Evolutionary conservation across 148 eudicot species (phyloP).

Genomic region (Rhododendron griersonianum): DNA sequence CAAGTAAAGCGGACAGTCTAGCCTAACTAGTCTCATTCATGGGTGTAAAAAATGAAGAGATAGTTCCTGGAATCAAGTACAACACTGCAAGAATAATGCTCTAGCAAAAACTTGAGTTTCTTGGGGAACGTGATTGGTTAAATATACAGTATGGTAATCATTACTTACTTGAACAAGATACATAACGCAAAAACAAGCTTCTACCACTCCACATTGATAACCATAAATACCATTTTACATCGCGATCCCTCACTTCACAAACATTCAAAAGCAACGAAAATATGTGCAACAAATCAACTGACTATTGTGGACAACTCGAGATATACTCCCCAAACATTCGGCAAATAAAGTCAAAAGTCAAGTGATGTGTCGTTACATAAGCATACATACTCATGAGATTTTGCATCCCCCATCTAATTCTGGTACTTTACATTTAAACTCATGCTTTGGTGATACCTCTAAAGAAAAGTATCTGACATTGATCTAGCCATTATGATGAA

Average conservation of each 20-base stretch:
- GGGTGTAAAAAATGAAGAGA: neutral
- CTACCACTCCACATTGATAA: neutral
- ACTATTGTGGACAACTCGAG: neutral
- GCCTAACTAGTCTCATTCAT: neutral
- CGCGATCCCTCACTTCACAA: neutral
- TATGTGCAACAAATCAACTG: neutral
- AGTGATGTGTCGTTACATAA: neutral
- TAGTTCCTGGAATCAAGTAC: neutral
- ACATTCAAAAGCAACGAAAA: constrained; percentile 1
- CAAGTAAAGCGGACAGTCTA: neutral
- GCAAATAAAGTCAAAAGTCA: neutral
- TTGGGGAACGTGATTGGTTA: neutral
- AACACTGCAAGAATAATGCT: neutral
- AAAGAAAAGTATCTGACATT: neutral
- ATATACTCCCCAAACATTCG: neutral
- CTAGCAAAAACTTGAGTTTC: neutral
- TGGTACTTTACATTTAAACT: neutral
- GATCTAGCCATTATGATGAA: neutral
- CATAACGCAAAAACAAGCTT: neutral
- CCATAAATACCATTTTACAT: neutral
- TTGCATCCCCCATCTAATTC: neutral
- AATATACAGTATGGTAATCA: neutral
- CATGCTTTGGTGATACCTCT: neutral
- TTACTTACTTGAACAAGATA: neutral
- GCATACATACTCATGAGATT: neutral